phyloP scores from a whole-genome alignment of 495 filamentous ascomycete genomes.

The Oidiodendron maius region DNA sequence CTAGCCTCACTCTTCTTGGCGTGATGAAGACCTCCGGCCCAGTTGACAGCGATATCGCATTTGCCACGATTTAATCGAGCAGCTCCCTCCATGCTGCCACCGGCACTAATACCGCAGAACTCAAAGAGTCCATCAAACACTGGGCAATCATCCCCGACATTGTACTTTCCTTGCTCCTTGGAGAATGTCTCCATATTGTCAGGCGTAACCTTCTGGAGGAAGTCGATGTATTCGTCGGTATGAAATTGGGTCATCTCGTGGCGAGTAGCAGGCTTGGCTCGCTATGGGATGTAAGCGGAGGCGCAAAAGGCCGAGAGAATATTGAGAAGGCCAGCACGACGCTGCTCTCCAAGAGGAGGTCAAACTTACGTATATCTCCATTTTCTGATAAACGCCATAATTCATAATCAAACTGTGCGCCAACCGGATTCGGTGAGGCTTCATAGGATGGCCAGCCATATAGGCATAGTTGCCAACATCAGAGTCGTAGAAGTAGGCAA shows the following conservation, averaged over 20 bases:
- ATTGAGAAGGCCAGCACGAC: not conserved
- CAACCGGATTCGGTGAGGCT: conserved; percentile 95
- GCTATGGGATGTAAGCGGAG: conserved; percentile 43
- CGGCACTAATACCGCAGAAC: conserved; percentile 96
- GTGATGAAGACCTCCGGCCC: conserved; percentile 96
- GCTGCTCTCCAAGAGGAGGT: not conserved
- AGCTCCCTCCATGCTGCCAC: conserved; percentile 95
- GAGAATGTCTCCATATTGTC: conserved; percentile 96
- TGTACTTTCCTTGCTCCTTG: conserved; percentile 94
- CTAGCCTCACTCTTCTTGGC: conserved; percentile 96
- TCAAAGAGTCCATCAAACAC: conserved; percentile 98
- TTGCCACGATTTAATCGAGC: conserved; percentile 87
- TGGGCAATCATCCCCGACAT: conserved; percentile 96
- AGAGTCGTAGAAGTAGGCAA: conserved; percentile 96
- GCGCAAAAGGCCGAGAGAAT: conserved; percentile 10
- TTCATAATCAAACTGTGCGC: conserved; percentile 98
- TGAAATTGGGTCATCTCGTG: conserved; percentile 99
- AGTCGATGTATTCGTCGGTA: conserved; percentile 98
- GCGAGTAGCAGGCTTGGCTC: conserved; percentile 92
- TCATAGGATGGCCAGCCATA: conserved; percentile 98
- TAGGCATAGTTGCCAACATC: conserved; percentile 98
- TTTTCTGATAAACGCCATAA: conserved; percentile 95
- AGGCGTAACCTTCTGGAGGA: conserved; percentile 90
- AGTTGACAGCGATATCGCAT: conserved; percentile 96
- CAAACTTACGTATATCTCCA: conserved; percentile 90